Evolutionary conservation across 768 basidiomycete species (phyloP).

Genomic region (Leccinellum rugosiceps): DNA sequence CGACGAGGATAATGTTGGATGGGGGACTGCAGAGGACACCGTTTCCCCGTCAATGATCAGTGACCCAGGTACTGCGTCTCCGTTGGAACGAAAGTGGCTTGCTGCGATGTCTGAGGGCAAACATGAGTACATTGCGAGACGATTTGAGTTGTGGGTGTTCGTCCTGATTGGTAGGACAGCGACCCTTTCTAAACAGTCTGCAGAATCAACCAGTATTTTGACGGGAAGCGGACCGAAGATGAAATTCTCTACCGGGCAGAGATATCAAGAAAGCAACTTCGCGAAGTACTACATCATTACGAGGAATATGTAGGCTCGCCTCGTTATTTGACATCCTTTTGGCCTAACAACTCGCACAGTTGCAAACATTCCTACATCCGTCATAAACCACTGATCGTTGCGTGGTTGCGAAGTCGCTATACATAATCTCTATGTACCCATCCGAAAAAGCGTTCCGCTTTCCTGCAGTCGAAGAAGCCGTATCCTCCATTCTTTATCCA

Average conservation of each 20-base stretch:
- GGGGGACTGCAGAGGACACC: constrained; percentile 49
- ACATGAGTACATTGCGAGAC: constrained; percentile 60
- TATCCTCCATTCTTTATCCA: no score
- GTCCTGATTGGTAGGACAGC: background rate
- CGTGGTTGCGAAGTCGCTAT: background rate
- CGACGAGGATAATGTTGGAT: constrained; percentile 44
- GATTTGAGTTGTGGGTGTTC: constrained; percentile 71
- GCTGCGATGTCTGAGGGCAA: constrained; percentile 88
- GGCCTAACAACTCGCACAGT: constrained; percentile 23
- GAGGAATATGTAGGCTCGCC: constrained; percentile 73
- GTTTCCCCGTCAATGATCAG: constrained; percentile 64
- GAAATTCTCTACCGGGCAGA: constrained; percentile 91
- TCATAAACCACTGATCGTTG: constrained; percentile 15
- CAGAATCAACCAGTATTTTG: constrained; percentile 91
- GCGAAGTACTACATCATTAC: constrained; percentile 81
- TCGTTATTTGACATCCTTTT: background rate
- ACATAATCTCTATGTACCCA: background rate
- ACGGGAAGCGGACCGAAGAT: constrained; percentile 88
- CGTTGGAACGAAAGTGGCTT: constrained; percentile 78
- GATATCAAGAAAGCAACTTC: constrained; percentile 78
- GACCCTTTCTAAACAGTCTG: background rate
- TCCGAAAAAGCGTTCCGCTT: background rate
- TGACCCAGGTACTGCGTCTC: constrained; percentile 79
- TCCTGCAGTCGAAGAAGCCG: no score
- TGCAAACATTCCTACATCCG: constrained; percentile 46